phyloP scores from a whole-genome alignment of 179 eudicot genomes.

The Spinacia oleracea region DNA sequence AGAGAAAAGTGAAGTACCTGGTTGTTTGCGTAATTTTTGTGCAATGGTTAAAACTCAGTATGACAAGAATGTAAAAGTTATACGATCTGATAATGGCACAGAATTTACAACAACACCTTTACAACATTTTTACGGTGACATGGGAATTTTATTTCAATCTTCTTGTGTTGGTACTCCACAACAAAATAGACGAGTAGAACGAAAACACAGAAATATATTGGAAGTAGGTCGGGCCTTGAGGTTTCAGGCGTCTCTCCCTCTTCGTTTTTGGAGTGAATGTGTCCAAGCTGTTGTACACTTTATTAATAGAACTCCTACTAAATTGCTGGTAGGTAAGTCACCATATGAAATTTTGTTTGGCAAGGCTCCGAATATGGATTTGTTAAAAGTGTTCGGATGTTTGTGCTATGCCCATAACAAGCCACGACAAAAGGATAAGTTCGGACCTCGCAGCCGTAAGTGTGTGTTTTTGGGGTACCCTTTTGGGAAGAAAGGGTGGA shows the following conservation, averaged over 20 bases:
- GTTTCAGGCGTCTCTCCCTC: background rate
- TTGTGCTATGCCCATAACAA: background rate
- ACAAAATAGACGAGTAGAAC: background rate
- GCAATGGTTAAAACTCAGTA: background rate
- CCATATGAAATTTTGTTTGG: background rate
- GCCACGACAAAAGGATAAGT: background rate
- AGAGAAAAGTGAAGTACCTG: background rate
- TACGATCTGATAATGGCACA: background rate
- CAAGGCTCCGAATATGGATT: background rate
- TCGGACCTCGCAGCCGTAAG: background rate
- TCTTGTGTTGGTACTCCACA: background rate
- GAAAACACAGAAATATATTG: background rate
- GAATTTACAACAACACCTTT: background rate
- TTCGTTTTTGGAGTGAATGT: background rate
- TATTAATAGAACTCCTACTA: background rate
- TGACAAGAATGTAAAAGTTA: background rate
- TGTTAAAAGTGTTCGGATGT: background rate
- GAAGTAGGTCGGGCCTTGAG: background rate
- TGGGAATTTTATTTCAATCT: background rate
- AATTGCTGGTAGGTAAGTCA: background rate
- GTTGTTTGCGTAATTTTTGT: background rate
- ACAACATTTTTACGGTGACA: background rate
- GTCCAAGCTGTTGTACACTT: background rate
- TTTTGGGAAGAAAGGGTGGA: background rate
- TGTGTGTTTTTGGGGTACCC: background rate